These are phyloP conservation scores for Cytospora piceae DNA, from an alignment of 2,329 filamentous ascomycete species.

Conservation along the genomic window DNA sequence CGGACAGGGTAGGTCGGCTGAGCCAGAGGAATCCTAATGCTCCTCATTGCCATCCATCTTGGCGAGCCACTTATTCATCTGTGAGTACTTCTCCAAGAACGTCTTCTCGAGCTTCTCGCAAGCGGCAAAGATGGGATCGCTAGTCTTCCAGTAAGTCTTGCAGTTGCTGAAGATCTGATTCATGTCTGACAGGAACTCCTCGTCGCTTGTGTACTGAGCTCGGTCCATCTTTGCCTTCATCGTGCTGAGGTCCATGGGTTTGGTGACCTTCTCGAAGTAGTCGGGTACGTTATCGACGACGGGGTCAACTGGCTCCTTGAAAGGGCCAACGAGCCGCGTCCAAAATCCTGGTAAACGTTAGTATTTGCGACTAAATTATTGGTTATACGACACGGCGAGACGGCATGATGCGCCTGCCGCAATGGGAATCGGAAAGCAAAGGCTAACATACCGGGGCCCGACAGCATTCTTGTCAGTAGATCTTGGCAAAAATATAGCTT, in stretches of 20 bases:
- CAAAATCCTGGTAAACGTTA: constrained; percentile 57
- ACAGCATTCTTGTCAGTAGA: constrained; percentile 62
- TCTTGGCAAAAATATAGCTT: constrained; percentile 64
- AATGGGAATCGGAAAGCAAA: neutral
- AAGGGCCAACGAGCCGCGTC: constrained; percentile 67
- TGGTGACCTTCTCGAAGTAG: constrained; percentile 63
- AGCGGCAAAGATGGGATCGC: constrained; percentile 57
- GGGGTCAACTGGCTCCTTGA: constrained; percentile 63
- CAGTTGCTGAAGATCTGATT: constrained; percentile 67
- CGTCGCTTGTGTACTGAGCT: constrained; percentile 53
- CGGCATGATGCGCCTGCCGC: neutral
- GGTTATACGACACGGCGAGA: neutral
- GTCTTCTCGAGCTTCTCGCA: constrained; percentile 62
- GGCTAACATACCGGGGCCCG: constrained; percentile 56
- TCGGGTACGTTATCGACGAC: constrained; percentile 61
- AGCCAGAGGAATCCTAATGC: constrained; percentile 28
- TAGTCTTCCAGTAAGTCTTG: constrained; percentile 64
- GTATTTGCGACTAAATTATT: constrained; percentile 20
- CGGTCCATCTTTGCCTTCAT: constrained; percentile 64
- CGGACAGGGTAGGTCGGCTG: neutral
- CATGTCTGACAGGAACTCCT: constrained; percentile 61
- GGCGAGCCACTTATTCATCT: constrained; percentile 63
- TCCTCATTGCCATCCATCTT: constrained; percentile 54
- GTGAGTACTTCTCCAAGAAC: constrained; percentile 50
- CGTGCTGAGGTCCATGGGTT: constrained; percentile 64